Percentiles rank a stretch among this genome's conserved stretches.
Conservation (phyloP, 2,329 filamentous ascomycete genomes). For the Botrytis porri region DNA sequence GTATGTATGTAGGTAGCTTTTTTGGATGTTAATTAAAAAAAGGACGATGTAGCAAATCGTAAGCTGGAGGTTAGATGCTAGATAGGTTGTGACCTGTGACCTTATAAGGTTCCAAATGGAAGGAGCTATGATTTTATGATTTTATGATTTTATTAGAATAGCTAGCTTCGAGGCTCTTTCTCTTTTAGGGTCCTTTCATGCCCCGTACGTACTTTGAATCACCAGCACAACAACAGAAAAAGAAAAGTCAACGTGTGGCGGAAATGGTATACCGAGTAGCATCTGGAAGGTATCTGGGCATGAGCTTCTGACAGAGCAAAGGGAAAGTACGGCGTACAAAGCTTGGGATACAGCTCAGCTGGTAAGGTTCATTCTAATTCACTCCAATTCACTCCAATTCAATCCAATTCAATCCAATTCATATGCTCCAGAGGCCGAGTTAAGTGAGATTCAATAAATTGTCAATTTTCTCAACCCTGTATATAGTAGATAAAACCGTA, state of each 20-base stretch:
- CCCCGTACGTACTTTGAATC: background rate
- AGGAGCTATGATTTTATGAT: background rate
- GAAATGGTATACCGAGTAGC: background rate
- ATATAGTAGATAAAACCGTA: background rate
- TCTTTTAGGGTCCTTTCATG: background rate
- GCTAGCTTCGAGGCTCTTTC: slow-evolving; percentile 9
- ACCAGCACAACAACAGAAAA: background rate
- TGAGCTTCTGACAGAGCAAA: background rate
- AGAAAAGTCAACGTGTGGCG: background rate
- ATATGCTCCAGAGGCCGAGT: background rate
- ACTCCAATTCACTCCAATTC: background rate
- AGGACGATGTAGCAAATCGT: background rate
- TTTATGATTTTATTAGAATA: too few relatives aligned
- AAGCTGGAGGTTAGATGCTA: background rate
- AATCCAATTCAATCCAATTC: background rate
- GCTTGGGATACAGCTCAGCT: background rate
- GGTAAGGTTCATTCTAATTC: background rate
- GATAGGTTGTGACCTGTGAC: background rate
- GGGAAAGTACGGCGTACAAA: background rate
- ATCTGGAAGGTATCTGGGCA: background rate
- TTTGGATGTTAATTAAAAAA: background rate
- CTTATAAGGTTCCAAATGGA: background rate
- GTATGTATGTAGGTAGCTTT: background rate
- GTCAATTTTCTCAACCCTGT: background rate
- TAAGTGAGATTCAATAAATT: background rate